Percentiles rank a stretch among this genome's conserved stretches.
These are phyloP conservation scores for Suillus americanus DNA, from an alignment of 768 basidiomycete genomes.

Conservation along the genomic window DNA sequence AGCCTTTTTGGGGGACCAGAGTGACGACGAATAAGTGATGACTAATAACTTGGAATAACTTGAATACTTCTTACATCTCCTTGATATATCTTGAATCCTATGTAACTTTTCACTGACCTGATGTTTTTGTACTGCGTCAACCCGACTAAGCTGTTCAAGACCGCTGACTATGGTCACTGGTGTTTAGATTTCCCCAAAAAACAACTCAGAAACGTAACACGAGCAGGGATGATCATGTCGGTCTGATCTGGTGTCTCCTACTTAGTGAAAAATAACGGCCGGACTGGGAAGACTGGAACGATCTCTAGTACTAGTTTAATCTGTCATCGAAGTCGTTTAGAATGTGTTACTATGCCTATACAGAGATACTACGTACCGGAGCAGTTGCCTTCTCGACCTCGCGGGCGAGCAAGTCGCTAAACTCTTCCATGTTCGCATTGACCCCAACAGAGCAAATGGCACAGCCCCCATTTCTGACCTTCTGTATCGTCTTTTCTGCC, in stretches of 20 bases:
- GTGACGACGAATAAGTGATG: slow-evolving; percentile 65
- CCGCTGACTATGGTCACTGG: too few relatives aligned
- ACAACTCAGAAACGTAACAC: neutral
- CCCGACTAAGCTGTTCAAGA: too few relatives aligned
- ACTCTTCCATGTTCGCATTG: slow-evolving; percentile 14
- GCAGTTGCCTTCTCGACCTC: slow-evolving; percentile 16
- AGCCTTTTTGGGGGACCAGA: slow-evolving; percentile 73
- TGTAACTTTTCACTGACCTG: neutral
- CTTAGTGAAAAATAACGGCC: too few relatives aligned
- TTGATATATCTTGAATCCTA: neutral
- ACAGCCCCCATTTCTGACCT: slow-evolving; percentile 4
- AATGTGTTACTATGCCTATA: too few relatives aligned
- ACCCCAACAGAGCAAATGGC: slow-evolving; percentile 6
- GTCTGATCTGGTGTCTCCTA: neutral
- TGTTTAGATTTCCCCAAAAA: neutral
- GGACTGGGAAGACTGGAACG: too few relatives aligned
- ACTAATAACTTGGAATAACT: slow-evolving; percentile 35
- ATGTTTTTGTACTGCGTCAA: neutral
- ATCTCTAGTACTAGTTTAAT: neutral
- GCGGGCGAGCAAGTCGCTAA: slow-evolving; percentile 6
- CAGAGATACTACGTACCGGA: slow-evolving; percentile 10
- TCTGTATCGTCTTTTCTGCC: neutral
- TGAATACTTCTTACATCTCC: neutral
- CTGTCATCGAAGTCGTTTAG: neutral
- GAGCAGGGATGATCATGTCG: neutral